These are phyloP conservation scores for Globisporangium perplexum DNA, from an alignment of 352 stramenopile genomes.

Conservation along the genomic window DNA sequence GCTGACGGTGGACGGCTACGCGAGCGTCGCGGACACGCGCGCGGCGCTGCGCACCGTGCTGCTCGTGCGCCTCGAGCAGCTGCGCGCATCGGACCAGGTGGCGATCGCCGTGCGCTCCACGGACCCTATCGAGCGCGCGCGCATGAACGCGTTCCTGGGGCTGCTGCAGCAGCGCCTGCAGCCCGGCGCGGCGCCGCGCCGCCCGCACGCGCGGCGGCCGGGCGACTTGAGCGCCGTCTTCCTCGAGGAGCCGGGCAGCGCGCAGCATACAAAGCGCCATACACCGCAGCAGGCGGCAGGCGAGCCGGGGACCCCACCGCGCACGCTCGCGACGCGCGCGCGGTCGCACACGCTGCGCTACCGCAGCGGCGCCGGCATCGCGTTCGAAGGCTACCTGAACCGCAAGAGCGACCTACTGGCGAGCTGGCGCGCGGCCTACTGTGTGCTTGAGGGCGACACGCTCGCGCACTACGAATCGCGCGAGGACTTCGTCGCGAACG, in stretches of 20 bases:
- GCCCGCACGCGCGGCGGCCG: constrained; percentile 35
- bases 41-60: constrained; percentile 37
- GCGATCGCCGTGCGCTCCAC: constrained; percentile 64
- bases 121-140: constrained; percentile 43
- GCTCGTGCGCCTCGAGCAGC: constrained; percentile 57
- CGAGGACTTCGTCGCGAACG: constrained; percentile 79
- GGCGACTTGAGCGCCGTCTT: too few species aligned
- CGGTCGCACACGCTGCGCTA: constrained; percentile 68
- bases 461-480: constrained; percentile 75
- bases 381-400: constrained; percentile 81
- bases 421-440: constrained; percentile 72
- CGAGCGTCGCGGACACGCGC: constrained; percentile 35
- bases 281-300: too few species aligned
- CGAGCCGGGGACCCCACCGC: too few species aligned
- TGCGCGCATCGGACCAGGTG: constrained; percentile 64
- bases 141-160: constrained; percentile 42
- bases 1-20: constrained; percentile 32
- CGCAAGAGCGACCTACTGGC: constrained; percentile 77
- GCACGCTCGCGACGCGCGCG: too few species aligned
- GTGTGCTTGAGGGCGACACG: constrained; percentile 71
- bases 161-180: constrained; percentile 63
- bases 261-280: too few species aligned
- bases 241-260: constrained; percentile 31
- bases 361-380: constrained; percentile 55
- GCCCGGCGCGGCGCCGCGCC: constrained; percentile 30